Evolutionary conservation across 1,139 yeast species (phyloP), one percentile per base, ranked within the genome.

Genomic region (Candida sanyaensis): DNA sequence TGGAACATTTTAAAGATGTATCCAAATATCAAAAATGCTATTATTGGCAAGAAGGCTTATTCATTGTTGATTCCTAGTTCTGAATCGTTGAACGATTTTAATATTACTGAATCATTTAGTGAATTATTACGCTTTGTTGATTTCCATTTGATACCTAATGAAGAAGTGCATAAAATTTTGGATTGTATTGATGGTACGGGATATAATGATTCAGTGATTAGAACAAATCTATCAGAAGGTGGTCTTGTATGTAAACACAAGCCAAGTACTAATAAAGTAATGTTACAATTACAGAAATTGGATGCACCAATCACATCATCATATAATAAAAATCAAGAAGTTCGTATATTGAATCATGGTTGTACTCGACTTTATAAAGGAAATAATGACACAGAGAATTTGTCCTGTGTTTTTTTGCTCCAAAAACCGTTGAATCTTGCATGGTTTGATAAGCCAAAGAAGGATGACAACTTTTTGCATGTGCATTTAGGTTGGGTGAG

Each of bases 41-140:
- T 68, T 12, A 47, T 49, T 9, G 57, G 50, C 9, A 60, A 33
- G 54, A 55, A 42, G 44, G 66, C 69, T 9, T 87, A 75, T 58
- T 88, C 97, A 0, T 64, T 92, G n/a, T 65, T 93, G 27, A 80
- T 91, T 0, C 98, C 98, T 0, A 75, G 84, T 0, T 70, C 83
- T 6, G 76, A 78, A 24, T 82, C 91, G 0, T 63, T 90, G 50
- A 55, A 60, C 12, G 73, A 73, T 50, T 78, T 77, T 36, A 84
- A 85, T 56, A 72, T 83, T 49, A 78, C 88, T 1, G 53, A 66
- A 1, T 61, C 71, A 42, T 62, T 69, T 34, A 58, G 71, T 1
- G 73, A 76, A 30, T 65, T 92, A 33, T 74, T 74, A 37, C 72
- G 78, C 12, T 78, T 90, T 50, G 67, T 90, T 32, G 77, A 78